Conservation (phyloP, 225 moss, liverwort and hornwort species). For the Physcomitrium patens region DNA sequence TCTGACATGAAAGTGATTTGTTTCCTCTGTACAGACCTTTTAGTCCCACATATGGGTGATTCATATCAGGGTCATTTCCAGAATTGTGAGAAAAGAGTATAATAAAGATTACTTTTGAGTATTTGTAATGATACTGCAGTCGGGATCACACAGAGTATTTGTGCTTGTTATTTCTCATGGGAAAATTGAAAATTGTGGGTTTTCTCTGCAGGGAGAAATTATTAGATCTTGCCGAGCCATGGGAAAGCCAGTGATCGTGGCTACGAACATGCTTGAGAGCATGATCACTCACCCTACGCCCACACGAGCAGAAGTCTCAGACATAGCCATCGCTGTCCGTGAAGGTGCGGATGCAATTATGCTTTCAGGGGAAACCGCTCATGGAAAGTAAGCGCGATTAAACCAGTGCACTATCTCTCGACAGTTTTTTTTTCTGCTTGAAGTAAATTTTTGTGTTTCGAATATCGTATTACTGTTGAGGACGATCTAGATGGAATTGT, state of each 20-base stretch:
- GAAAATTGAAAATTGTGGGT: background rate
- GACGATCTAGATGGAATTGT: background rate
- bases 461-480: background rate
- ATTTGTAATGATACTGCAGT: background rate
- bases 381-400: slow-evolving; percentile 68
- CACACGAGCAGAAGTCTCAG: slow-evolving; percentile 85
- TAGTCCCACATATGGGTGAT: background rate
- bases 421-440: background rate
- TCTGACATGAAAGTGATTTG: background rate
- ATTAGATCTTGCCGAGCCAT: slow-evolving; percentile 77
- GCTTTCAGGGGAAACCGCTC: slow-evolving; percentile 92
- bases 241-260: slow-evolving; percentile 90
- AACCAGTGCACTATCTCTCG: background rate
- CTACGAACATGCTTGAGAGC: slow-evolving; percentile 91
- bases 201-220: slow-evolving; percentile 62
- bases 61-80: background rate
- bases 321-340: slow-evolving; percentile 83
- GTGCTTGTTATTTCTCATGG: slow-evolving; percentile 1
- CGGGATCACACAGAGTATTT: background rate
- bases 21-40: background rate
- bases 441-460: background rate
- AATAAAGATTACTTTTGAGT: background rate
- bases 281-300: slow-evolving; percentile 93
- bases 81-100: background rate
- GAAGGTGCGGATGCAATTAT: slow-evolving; percentile 84